A percentile compares a stretch with the other conserved stretches of the same genome.
These are phyloP conservation scores for Hypomontagnella monticulosa DNA, from an alignment of 495 filamentous ascomycete species.

Conservation along the genomic window DNA sequence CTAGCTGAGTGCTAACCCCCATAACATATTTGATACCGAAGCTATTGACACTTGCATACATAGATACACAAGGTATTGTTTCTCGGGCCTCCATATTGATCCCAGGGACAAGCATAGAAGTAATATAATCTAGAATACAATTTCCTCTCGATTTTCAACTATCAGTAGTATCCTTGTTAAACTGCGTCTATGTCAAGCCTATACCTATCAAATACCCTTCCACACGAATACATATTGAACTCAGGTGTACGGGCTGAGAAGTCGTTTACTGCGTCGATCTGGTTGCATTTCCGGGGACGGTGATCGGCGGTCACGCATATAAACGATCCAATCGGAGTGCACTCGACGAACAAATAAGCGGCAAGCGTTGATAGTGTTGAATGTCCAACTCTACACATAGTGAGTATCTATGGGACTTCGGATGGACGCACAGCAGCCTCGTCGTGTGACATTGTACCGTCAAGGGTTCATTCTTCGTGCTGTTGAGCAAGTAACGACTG, in stretches of 20 bases:
- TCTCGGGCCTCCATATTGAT: neutral
- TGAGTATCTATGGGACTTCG: neutral
- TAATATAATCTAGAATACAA: neutral
- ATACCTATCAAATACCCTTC: neutral
- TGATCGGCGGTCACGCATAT: constrained; percentile 9
- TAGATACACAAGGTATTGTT: constrained; percentile 2
- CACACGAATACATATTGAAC: neutral
- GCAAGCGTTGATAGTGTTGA: neutral
- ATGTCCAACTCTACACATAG: constrained; percentile 9
- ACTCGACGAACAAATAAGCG: neutral
- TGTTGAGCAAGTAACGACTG: neutral
- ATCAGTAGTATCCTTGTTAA: neutral
- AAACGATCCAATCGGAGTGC: constrained; percentile 16
- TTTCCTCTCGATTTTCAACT: neutral
- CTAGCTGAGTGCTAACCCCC: neutral
- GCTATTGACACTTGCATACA: constrained; percentile 1
- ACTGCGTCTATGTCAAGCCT: neutral
- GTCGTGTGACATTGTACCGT: neutral
- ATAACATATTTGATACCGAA: neutral
- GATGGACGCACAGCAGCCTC: neutral
- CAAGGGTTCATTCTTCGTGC: neutral
- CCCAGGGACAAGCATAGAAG: neutral
- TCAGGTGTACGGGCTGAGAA: neutral
- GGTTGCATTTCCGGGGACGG: constrained; percentile 2
- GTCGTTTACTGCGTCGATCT: neutral